These are phyloP conservation scores for Solanum sitiens DNA, from an alignment of 257 asterid species.

Conservation along the genomic window DNA sequence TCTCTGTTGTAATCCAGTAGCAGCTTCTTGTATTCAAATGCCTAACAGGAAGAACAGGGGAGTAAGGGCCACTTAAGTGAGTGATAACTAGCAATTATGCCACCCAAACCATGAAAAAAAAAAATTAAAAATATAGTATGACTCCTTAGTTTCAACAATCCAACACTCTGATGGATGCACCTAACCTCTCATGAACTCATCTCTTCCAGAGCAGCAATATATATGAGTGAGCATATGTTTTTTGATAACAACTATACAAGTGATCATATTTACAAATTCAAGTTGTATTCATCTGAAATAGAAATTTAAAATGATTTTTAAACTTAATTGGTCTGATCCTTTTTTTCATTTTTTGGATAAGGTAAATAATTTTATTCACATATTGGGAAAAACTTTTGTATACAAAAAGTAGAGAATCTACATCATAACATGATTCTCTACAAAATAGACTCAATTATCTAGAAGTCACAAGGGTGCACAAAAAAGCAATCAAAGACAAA, in stretches of 20 bases:
- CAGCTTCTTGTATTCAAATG: slow-evolving; percentile 92
- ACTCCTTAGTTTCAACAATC: background rate
- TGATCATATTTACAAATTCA: background rate
- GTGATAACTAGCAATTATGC: background rate
- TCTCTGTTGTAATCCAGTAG: slow-evolving; percentile 90
- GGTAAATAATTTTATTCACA: background rate
- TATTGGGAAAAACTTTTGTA: background rate
- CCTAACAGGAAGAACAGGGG: slow-evolving; percentile 27
- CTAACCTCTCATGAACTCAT: background rate
- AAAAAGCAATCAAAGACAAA: background rate
- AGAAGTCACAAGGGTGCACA: background rate
- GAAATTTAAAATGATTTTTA: background rate
- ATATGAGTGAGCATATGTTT: background rate
- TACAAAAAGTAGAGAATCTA: background rate
- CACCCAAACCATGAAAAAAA: background rate
- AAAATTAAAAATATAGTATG: background rate
- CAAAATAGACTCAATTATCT: background rate
- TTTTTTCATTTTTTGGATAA: background rate
- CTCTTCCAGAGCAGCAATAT: background rate
- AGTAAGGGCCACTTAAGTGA: background rate
- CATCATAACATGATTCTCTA: background rate
- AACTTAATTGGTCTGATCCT: background rate
- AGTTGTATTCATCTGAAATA: background rate
- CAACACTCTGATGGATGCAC: background rate
- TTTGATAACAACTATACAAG: background rate